A percentile compares a stretch with the other conserved stretches of the same genome.
These are phyloP conservation scores for Simplicillium sp. DNA, from an alignment of 2,329 filamentous ascomycete species.

Conservation along the genomic window DNA sequence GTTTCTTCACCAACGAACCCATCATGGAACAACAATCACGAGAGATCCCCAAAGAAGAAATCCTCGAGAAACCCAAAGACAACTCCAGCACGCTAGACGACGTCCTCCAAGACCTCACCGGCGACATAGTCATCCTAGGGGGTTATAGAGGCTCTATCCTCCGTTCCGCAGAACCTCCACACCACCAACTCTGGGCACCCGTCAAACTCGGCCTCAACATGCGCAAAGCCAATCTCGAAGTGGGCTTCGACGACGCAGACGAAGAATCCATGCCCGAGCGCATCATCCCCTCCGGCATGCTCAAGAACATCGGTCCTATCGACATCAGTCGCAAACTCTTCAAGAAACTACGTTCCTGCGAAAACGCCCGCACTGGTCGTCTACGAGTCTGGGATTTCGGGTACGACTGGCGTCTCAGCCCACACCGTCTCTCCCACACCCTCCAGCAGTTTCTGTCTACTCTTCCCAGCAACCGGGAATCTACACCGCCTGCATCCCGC, in stretches of 20 bases:
- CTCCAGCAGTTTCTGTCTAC: slow-evolving; percentile 65
- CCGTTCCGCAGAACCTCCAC: slow-evolving; percentile 69
- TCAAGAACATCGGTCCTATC: slow-evolving; percentile 85
- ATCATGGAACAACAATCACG: slow-evolving; percentile 8
- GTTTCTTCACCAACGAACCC: slow-evolving; percentile 16
- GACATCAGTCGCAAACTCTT: slow-evolving; percentile 80
- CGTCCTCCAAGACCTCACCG: slow-evolving; percentile 59
- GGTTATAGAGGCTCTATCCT: slow-evolving; percentile 88
- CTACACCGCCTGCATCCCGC: slow-evolving; percentile 37
- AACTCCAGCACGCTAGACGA: slow-evolving; percentile 34
- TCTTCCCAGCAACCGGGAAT: slow-evolving; percentile 63
- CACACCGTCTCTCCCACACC: slow-evolving; percentile 60
- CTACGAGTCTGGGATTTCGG: slow-evolving; percentile 83
- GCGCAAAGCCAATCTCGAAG: slow-evolving; percentile 82
- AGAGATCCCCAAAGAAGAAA: slow-evolving; percentile 5
- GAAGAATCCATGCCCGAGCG: slow-evolving; percentile 74
- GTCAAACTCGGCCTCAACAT: slow-evolving; percentile 89
- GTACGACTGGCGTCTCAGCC: slow-evolving; percentile 90
- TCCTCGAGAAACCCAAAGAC: slow-evolving; percentile 10
- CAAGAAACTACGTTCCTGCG: slow-evolving; percentile 63
- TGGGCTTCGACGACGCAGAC: slow-evolving; percentile 72
- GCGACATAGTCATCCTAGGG: slow-evolving; percentile 81
- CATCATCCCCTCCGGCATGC: slow-evolving; percentile 80
- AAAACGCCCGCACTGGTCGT: slow-evolving; percentile 62
- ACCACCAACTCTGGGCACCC: slow-evolving; percentile 88